Percentiles rank a stretch among this genome's conserved stretches.
These are phyloP conservation scores for Mycocentrospora acerina DNA, from an alignment of 2,329 filamentous ascomycete species.

Conservation along the genomic window DNA sequence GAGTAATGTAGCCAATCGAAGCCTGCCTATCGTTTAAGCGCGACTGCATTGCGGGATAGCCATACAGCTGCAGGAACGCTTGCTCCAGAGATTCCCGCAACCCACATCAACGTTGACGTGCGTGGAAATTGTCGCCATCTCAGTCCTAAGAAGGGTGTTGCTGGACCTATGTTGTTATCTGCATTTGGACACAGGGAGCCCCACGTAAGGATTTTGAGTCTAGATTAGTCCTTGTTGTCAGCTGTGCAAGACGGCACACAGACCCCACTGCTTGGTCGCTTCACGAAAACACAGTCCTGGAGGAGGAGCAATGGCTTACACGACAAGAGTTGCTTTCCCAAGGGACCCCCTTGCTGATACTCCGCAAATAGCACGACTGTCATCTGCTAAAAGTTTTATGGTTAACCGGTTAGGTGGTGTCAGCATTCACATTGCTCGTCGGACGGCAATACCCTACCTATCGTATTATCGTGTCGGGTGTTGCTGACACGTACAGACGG, in stretches of 20 bases:
- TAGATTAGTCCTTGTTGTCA: conserved; percentile 31
- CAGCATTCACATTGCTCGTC: no score
- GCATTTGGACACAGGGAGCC: conserved; percentile 15
- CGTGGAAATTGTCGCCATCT: conserved; percentile 12
- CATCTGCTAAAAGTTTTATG: conserved; percentile 8
- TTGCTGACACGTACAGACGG: conserved; percentile 31
- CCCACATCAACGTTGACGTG: conserved; percentile 17
- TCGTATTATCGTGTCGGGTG: no score
- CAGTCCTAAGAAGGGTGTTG: background rate
- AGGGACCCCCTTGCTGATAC: conserved; percentile 8
- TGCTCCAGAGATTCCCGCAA: conserved; percentile 23
- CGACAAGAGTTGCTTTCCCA: conserved; percentile 11
- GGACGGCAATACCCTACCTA: no score
- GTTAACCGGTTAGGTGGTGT: no score
- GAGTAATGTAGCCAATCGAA: conserved; percentile 31
- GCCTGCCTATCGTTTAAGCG: conserved; percentile 15
- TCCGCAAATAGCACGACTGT: conserved; percentile 12
- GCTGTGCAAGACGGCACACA: conserved; percentile 35
- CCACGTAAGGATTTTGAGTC: conserved; percentile 30
- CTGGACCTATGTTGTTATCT: conserved; percentile 2
- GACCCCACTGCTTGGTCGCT: conserved; percentile 31
- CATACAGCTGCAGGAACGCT: conserved; percentile 43
- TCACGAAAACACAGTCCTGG: conserved; percentile 26
- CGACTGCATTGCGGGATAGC: conserved; percentile 35
- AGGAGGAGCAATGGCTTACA: conserved; percentile 23